These are phyloP conservation scores for Geosmithia morbida DNA, from an alignment of 2,329 filamentous ascomycete species.

Conservation along the genomic window DNA sequence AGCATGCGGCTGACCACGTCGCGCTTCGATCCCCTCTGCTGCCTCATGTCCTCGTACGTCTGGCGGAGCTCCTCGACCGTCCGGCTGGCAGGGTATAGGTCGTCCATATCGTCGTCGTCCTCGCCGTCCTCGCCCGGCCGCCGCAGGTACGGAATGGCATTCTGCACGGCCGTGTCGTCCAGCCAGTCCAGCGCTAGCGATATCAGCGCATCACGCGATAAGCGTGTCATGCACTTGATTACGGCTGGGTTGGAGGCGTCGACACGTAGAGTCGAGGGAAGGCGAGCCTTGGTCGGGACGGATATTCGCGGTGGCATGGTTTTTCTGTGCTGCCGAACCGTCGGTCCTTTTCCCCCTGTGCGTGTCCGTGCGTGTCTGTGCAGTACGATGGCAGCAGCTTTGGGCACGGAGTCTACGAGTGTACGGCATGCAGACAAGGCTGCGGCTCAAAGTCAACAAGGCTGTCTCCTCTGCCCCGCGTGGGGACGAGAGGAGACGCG, in stretches of 20 bases:
- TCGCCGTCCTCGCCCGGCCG: slow-evolving; percentile 25
- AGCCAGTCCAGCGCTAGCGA: slow-evolving; percentile 68
- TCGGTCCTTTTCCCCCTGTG: too few relatives aligned
- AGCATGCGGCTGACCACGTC: slow-evolving; percentile 50
- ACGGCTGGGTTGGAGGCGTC: slow-evolving; percentile 49
- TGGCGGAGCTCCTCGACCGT: slow-evolving; percentile 53
- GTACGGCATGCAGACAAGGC: not conserved
- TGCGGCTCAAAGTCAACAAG: slow-evolving; percentile 1
- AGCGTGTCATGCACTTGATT: slow-evolving; percentile 49
- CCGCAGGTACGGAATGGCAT: slow-evolving; percentile 26
- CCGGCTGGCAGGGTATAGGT: slow-evolving; percentile 53
- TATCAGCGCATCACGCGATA: slow-evolving; percentile 59
- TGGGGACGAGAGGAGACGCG: slow-evolving; percentile 1
- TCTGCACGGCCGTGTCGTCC: slow-evolving; percentile 45
- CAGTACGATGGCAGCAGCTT: too few relatives aligned
- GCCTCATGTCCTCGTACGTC: slow-evolving; percentile 45
- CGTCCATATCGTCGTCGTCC: slow-evolving; percentile 43
- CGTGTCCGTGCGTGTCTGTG: too few relatives aligned
- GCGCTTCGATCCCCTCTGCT: slow-evolving; percentile 43
- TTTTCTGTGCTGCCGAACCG: not conserved
- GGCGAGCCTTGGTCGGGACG: slow-evolving; percentile 55
- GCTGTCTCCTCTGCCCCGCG: slow-evolving; percentile 1
- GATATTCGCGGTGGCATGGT: slow-evolving; percentile 30
- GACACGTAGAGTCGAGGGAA: slow-evolving; percentile 58
- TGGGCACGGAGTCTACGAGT: not conserved